Evolutionary conservation across 1,284 basidiomycete genomes (phyloP).

Genomic region (Puccinia triticina): DNA sequence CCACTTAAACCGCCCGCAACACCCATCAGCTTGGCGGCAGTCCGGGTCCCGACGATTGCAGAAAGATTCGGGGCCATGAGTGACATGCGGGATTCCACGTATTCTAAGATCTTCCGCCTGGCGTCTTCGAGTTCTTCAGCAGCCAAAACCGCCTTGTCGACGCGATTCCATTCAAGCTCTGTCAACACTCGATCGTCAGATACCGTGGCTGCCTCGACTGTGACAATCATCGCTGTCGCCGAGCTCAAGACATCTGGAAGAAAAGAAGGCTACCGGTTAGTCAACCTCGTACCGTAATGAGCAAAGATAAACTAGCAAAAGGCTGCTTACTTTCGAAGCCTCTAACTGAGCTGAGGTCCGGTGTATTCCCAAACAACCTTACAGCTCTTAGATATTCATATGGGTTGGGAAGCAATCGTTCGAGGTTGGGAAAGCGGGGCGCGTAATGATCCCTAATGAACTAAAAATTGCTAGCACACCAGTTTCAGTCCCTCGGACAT

Average conservation of each 20-base stretch:
- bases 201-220: constrained; percentile 84
- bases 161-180: constrained; percentile 74
- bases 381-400: constrained; percentile 91
- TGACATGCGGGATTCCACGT: constrained; percentile 98
- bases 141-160: constrained; percentile 82
- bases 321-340: constrained; percentile 40
- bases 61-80: constrained; percentile 96
- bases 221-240: constrained; percentile 94
- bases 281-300: background rate
- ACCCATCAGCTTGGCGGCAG: constrained; percentile 95
- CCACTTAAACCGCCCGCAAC: constrained; percentile 91
- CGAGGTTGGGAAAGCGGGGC: constrained; percentile 92
- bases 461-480: constrained; percentile 61
- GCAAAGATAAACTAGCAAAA: constrained; percentile 58
- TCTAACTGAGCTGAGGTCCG: constrained; percentile 37
- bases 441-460: constrained; percentile 98
- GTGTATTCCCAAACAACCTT: constrained; percentile 78
- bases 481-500: background rate
- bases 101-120: constrained; percentile 86
- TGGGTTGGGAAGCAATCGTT: constrained; percentile 88
- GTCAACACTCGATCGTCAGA: constrained; percentile 76
- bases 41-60: constrained; percentile 94
- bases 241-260: constrained; percentile 78
- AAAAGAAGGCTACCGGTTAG: background rate
- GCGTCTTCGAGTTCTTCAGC: constrained; percentile 84